Evolutionary conservation across 371 early-diverging fungal species (phyloP), one percentile per base, ranked within the genome.

Genomic region (Basidiobolus heterosporus): DNA sequence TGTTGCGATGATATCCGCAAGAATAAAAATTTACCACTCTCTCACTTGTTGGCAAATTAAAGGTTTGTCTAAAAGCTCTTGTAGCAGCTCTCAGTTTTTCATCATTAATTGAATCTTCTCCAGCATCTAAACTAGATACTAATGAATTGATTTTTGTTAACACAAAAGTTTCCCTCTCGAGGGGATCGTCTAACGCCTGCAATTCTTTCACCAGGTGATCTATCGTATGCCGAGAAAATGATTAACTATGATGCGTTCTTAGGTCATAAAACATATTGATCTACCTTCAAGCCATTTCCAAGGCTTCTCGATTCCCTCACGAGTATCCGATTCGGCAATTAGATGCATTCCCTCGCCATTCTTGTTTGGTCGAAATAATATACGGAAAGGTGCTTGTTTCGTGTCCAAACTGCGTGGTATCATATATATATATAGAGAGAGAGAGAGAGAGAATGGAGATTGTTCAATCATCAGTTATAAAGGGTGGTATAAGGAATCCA

Each of bases 21-120:
- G 94, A 87, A 64, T 93, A 96, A 82, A 82, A 93, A 47, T 81
- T 88, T 36, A 96, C 93, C 44, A 96, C 73, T 40, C 82, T 71
- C 58, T 96, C 97, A 1, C 70, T 69, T 14, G 79, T 66, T 6
- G 84, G 72, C 21, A 91, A 68, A 47, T 78, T 69, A 51, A 96
- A 96, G 2, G 84, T 80, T 56, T 90, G 88, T 22, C 88, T 72
- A 69, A 92, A 96, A 17, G 91, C 78, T 38, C 92, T 68, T 1
- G 89, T 73, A 2, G 95, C 94, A 18, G 81, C 78, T 23, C 91
- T 64, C 50, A 91, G 78, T 52, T 84, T 87, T 46, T 81, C 82
- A 59, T 72, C 66, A n/a, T 35, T 30, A 43, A n/a, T 36, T 21
- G 45, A 23, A 35, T 18, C 20, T 19, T 2, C 42, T 22, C 38